A percentile compares a stretch with the other conserved stretches of the same genome.
Conservation (phyloP, 2,329 filamentous ascomycete genomes). For the Neonectria punicea region DNA sequence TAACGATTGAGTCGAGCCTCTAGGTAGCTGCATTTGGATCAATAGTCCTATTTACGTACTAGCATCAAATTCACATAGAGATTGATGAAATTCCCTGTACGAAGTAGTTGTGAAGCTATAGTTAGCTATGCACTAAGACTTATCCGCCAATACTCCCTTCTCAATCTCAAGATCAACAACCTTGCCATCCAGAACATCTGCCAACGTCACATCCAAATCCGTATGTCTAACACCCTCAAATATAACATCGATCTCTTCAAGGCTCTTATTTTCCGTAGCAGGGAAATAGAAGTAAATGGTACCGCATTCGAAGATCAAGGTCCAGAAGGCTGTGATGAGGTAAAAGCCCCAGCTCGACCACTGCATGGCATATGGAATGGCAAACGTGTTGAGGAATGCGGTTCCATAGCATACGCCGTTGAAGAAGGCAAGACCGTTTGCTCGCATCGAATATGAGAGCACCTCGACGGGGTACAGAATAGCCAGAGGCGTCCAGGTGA, state of each 20-base stretch:
- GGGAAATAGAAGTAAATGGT: conserved; percentile 19
- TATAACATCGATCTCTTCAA: conserved; percentile 20
- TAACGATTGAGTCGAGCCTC: too few relatives aligned
- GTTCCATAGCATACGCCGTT: conserved; percentile 15
- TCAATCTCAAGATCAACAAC: not conserved
- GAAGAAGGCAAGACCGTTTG: conserved; percentile 13
- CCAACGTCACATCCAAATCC: conserved; percentile 5
- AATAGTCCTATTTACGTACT: too few relatives aligned
- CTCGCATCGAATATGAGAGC: conserved; percentile 8
- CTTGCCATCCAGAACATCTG: conserved; percentile 2
- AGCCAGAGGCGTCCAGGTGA: conserved; percentile 11
- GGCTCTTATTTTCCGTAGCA: conserved; percentile 4
- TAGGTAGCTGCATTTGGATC: too few relatives aligned
- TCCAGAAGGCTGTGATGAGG: conserved; percentile 12
- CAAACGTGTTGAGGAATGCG: conserved; percentile 15
- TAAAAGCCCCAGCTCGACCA: conserved; percentile 19
- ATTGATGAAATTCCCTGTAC: too few relatives aligned
- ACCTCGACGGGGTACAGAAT: conserved; percentile 17
- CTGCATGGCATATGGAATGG: conserved; percentile 18
- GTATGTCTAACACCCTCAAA: conserved; percentile 13
- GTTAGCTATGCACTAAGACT: not conserved
- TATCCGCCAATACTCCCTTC: not conserved
- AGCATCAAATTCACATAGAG: too few relatives aligned
- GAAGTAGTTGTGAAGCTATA: too few relatives aligned
- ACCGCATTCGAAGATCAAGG: conserved; percentile 5